phyloP scores from a whole-genome alignment of 1,284 basidiomycete genomes.

The Xanthoconium separans region DNA sequence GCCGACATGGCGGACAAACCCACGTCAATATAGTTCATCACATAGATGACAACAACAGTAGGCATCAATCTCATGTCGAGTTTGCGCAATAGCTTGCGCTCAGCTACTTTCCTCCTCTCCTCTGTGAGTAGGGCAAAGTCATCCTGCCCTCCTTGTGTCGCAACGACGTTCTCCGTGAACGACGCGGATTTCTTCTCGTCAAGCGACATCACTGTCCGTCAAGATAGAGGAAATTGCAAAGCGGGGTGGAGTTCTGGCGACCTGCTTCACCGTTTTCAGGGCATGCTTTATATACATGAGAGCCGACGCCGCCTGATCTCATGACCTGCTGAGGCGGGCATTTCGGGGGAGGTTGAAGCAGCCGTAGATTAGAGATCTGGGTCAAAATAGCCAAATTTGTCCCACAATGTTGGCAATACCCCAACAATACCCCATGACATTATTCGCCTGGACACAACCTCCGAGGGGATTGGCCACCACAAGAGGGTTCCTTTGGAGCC shows the following conservation, averaged over 20 bases:
- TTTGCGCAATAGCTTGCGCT: slow-evolving; percentile 47
- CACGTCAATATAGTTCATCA: slow-evolving; percentile 72
- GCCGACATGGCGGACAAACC: slow-evolving; percentile 16
- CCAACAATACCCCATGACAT: too few species aligned
- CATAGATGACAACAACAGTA: slow-evolving; percentile 58
- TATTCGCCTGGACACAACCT: too few species aligned
- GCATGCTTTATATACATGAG: slow-evolving; percentile 9
- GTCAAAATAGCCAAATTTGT: too few species aligned
- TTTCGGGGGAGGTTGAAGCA: not conserved
- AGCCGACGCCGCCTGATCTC: not conserved
- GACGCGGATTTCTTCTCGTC: slow-evolving; percentile 13
- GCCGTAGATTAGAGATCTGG: not conserved
- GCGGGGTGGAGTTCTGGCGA: not conserved
- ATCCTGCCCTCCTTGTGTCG: slow-evolving; percentile 1
- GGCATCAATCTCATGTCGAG: slow-evolving; percentile 60
- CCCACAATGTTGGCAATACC: too few species aligned
- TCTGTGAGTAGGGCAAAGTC: slow-evolving; percentile 13
- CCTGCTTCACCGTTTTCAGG: not conserved
- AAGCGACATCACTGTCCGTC: slow-evolving; percentile 6
- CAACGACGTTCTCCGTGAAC: slow-evolving; percentile 8
- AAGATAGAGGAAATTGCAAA: not conserved
- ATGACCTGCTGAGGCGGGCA: slow-evolving; percentile 1
- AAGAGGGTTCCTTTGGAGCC: too few species aligned
- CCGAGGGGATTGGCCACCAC: too few species aligned
- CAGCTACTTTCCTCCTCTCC: slow-evolving; percentile 25